Percentiles rank a stretch among this genome's conserved stretches.
Conservation (phyloP, 352 stramenopile genomes). For the Phytopythium mirpurense region DNA sequence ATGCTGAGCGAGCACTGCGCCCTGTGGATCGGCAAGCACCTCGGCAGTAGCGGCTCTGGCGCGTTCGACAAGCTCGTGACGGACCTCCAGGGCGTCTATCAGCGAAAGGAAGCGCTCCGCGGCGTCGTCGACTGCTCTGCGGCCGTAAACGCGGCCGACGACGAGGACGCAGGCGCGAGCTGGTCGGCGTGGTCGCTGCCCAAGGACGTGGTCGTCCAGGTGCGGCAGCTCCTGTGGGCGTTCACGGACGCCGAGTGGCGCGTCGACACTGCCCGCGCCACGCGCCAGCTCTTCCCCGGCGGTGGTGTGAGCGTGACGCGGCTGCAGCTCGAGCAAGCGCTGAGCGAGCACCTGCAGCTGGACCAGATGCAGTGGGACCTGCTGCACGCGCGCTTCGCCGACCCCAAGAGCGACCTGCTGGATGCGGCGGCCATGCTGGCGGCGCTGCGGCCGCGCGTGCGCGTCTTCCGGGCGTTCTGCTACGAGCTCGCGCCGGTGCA, state of each 20-base stretch:
- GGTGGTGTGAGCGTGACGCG: conserved; percentile 13
- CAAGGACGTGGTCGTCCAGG: conserved; percentile 19
- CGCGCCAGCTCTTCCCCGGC: conserved; percentile 10
- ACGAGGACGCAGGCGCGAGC: conserved; percentile 1
- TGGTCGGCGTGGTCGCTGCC: conserved; percentile 9
- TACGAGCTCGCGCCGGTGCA: conserved; percentile 57
- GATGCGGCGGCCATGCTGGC: conserved; percentile 32
- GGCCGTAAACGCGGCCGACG: not conserved
- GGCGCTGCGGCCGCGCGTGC: conserved; percentile 27
- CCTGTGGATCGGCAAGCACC: conserved; percentile 54
- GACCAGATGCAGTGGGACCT: conserved; percentile 39
- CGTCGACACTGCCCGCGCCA: conserved; percentile 23
- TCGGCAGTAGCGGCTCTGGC: conserved; percentile 10
- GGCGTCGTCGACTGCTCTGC: conserved; percentile 22
- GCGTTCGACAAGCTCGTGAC: conserved; percentile 46
- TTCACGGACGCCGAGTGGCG: conserved; percentile 43
- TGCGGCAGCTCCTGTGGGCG: conserved; percentile 47
- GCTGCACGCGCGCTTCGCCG: conserved; percentile 34
- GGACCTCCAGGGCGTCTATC: conserved; percentile 53
- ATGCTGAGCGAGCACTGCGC: conserved; percentile 50
- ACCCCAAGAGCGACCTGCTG: conserved; percentile 31
- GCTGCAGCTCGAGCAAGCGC: conserved; percentile 31
- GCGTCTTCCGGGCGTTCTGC: conserved; percentile 20
- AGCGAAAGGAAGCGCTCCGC: conserved; percentile 33
- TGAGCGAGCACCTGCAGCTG: conserved; percentile 26